A percentile compares a stretch with the other conserved stretches of the same genome.
These are phyloP conservation scores for Pestalotiopsis sp. DNA, from an alignment of 2,329 filamentous ascomycete species.

Conservation along the genomic window DNA sequence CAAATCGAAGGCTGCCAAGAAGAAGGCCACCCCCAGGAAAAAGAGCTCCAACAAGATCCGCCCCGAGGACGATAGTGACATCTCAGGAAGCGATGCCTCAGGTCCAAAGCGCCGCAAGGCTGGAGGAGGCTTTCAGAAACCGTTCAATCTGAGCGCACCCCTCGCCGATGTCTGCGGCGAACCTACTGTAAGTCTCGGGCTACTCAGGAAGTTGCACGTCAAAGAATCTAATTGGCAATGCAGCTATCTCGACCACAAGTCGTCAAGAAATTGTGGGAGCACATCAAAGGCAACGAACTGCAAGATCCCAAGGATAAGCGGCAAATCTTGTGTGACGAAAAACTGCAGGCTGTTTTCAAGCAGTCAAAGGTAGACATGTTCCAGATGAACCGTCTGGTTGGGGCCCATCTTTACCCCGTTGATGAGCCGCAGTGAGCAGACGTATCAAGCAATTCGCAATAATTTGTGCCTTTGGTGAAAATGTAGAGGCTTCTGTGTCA, in stretches of 20 bases:
- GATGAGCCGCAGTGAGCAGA: slow-evolving; percentile 56
- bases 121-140: slow-evolving; percentile 91
- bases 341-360: slow-evolving; percentile 90
- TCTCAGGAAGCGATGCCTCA: slow-evolving; percentile 61
- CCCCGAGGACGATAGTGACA: slow-evolving; percentile 77
- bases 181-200: slow-evolving; percentile 53
- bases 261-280: slow-evolving; percentile 94
- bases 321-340: slow-evolving; percentile 89
- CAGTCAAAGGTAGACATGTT: slow-evolving; percentile 95
- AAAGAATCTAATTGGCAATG: slow-evolving; percentile 1
- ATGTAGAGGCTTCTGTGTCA: background rate
- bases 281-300: slow-evolving; percentile 85
- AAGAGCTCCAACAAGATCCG: slow-evolving; percentile 76
- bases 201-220: background rate
- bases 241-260: slow-evolving; percentile 91
- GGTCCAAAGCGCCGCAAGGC: slow-evolving; percentile 72
- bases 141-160: slow-evolving; percentile 70
- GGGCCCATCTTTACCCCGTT: slow-evolving; percentile 82
- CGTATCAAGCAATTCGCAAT: background rate
- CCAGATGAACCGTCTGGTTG: slow-evolving; percentile 96
- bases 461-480: background rate
- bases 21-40: slow-evolving; percentile 61
- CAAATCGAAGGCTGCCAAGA: slow-evolving; percentile 54
- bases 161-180: slow-evolving; percentile 69
- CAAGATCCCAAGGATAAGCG: slow-evolving; percentile 91